A percentile compares a stretch with the other conserved stretches of the same genome.
Conservation (phyloP, 2,329 filamentous ascomycete genomes). For the Ophiostoma sp. region DNA sequence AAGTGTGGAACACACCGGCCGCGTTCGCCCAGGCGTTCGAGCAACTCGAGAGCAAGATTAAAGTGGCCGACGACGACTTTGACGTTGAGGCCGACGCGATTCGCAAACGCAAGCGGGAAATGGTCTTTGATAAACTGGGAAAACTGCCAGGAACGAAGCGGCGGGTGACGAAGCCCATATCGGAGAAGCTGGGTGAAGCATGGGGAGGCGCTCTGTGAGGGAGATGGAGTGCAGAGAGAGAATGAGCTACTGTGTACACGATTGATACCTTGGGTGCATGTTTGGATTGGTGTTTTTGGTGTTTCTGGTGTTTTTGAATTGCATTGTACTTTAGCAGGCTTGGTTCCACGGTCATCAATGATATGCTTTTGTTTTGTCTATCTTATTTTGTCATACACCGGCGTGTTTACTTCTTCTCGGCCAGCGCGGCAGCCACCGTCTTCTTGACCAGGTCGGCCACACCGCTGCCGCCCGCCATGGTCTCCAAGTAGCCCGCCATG, state of each 20-base stretch:
- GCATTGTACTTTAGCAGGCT: background rate
- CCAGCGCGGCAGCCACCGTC: slow-evolving; percentile 70
- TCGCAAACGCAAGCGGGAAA: slow-evolving; percentile 57
- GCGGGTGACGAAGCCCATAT: slow-evolving; percentile 61
- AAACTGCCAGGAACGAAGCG: slow-evolving; percentile 67
- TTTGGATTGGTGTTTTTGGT: background rate
- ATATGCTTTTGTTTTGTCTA: background rate
- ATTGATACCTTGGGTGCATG: slow-evolving; percentile 11
- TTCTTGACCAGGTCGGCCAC: slow-evolving; percentile 72
- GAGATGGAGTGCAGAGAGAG: background rate
- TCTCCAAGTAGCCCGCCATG: slow-evolving; percentile 74
- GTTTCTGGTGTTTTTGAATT: background rate
- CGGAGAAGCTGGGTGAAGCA: slow-evolving; percentile 69
- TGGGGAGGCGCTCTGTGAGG: slow-evolving; percentile 57
- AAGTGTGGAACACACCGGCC: slow-evolving; percentile 72
- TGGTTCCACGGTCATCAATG: background rate
- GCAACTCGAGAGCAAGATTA: slow-evolving; percentile 47
- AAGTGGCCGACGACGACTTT: background rate
- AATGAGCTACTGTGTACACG: too few relatives aligned
- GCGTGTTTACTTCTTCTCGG: slow-evolving; percentile 24
- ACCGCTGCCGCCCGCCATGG: slow-evolving; percentile 47
- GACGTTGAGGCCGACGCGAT: slow-evolving; percentile 41
- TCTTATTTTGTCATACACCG: background rate
- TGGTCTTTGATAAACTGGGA: slow-evolving; percentile 60
- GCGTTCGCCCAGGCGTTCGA: slow-evolving; percentile 71